Percentiles rank a stretch among this genome's conserved stretches.
phyloP scores from a whole-genome alignment of 2,329 filamentous ascomycete species.

The Plectosphaerella plurivora region DNA sequence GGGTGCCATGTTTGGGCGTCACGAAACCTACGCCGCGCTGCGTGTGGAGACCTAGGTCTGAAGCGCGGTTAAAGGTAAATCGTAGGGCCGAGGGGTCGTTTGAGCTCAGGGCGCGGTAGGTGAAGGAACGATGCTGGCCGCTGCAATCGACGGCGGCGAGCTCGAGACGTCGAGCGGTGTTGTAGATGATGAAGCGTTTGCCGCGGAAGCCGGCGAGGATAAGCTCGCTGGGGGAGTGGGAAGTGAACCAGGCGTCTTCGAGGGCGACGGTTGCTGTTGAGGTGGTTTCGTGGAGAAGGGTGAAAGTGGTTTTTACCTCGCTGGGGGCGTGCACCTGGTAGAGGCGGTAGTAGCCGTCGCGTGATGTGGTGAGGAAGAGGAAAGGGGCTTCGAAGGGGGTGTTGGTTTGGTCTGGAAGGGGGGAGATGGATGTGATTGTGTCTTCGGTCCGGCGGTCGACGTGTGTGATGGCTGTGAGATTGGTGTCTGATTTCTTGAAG shows the following conservation, averaged over 20 bases:
- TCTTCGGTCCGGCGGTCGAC: slow-evolving; percentile 45
- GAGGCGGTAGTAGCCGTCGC: slow-evolving; percentile 73
- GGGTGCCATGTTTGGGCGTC: slow-evolving; percentile 64
- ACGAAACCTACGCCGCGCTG: slow-evolving; percentile 29
- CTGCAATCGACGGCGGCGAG: slow-evolving; percentile 74
- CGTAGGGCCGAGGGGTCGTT: slow-evolving; percentile 28
- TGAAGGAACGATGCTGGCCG: slow-evolving; percentile 76
- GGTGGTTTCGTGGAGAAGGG: slow-evolving; percentile 61
- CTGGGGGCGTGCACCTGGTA: slow-evolving; percentile 35
- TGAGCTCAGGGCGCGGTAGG: slow-evolving; percentile 25
- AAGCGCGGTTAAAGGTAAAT: slow-evolving; percentile 73
- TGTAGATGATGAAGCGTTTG: slow-evolving; percentile 77
- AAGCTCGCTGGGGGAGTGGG: slow-evolving; percentile 40
- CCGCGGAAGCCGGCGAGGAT: slow-evolving; percentile 78
- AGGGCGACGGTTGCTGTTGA: slow-evolving; percentile 73
- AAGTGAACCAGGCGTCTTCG: slow-evolving; percentile 62
- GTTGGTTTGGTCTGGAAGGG: slow-evolving; percentile 27
- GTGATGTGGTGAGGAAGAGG: slow-evolving; percentile 66
- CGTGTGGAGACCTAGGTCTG: slow-evolving; percentile 43
- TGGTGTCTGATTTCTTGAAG: slow-evolving; percentile 20
- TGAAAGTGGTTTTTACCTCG: slow-evolving; percentile 31
- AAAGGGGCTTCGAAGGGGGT: background rate
- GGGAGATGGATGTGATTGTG: slow-evolving; percentile 63
- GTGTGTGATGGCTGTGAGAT: slow-evolving; percentile 23
- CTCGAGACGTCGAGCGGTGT: slow-evolving; percentile 66